These are phyloP conservation scores for Solanum pimpinellifolium DNA, from an alignment of 257 asterid genomes.

Conservation along the genomic window DNA sequence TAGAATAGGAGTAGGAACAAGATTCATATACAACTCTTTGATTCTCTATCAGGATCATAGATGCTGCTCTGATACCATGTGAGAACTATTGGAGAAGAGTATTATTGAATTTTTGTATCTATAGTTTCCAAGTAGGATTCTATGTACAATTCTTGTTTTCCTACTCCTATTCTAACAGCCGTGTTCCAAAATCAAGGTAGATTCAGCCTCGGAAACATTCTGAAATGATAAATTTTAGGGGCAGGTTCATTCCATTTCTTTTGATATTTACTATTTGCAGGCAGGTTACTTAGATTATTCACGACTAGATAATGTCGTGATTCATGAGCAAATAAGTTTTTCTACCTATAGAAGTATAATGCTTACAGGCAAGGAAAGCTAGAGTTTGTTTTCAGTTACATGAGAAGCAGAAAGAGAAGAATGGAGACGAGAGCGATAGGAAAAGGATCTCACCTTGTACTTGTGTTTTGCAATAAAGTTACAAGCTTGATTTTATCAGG, in stretches of 20 bases:
- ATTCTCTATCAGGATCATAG: too few species aligned
- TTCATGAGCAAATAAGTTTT: background rate
- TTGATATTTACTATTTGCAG: background rate
- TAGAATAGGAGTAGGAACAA: too few species aligned
- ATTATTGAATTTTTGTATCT: background rate
- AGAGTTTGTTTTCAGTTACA: background rate
- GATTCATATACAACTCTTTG: too few species aligned
- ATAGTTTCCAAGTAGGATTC: background rate
- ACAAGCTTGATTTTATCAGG: conserved; percentile 77
- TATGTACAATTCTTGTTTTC: background rate
- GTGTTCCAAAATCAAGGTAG: background rate
- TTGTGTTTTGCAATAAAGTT: conserved; percentile 49
- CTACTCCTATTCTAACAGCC: background rate
- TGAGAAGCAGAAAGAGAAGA: background rate
- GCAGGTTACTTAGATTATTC: background rate
- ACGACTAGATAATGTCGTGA: background rate
- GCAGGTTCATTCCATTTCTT: background rate
- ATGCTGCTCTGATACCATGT: too few species aligned
- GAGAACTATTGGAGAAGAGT: background rate
- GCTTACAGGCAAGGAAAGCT: background rate
- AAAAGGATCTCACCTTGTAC: conserved; percentile 40
- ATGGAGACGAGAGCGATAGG: background rate
- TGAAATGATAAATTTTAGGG: background rate
- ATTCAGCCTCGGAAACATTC: background rate
- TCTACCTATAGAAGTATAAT: background rate